These are phyloP conservation scores for Acacia acuminata DNA, from an alignment of 306 rosid species.

Conservation along the genomic window DNA sequence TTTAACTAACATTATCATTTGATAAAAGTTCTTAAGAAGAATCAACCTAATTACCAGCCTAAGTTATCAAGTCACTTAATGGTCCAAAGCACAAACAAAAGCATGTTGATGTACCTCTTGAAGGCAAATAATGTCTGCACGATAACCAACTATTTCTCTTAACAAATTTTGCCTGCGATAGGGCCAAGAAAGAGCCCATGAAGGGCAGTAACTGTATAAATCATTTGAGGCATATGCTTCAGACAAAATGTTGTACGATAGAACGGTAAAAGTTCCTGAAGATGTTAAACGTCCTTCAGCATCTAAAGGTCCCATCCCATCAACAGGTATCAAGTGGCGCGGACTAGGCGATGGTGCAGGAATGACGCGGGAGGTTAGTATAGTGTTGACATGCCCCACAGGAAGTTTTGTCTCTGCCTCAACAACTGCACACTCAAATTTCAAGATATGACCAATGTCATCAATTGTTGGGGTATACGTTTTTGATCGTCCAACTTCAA, in stretches of 20 bases:
- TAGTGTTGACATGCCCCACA: slow-evolving; percentile 68
- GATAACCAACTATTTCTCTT: slow-evolving; percentile 90
- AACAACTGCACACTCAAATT: slow-evolving; percentile 93
- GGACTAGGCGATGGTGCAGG: slow-evolving; percentile 98
- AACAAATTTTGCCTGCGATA: slow-evolving; percentile 96
- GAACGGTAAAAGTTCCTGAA: slow-evolving; percentile 88
- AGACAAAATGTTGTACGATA: slow-evolving; percentile 93
- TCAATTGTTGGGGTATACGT: slow-evolving; percentile 93
- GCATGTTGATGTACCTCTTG: slow-evolving; percentile 75
- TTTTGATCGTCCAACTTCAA: slow-evolving; percentile 88
- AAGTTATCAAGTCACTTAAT: not conserved
- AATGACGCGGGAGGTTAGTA: slow-evolving; percentile 92
- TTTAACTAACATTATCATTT: not conserved
- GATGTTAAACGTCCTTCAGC: slow-evolving; percentile 73
- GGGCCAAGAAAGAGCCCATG: slow-evolving; percentile 99
- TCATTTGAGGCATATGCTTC: slow-evolving; percentile 85
- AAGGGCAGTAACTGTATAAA: slow-evolving; percentile 87
- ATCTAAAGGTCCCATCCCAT: slow-evolving; percentile 78
- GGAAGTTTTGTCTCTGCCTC: slow-evolving; percentile 75
- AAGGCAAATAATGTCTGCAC: slow-evolving; percentile 94
- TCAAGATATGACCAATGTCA: slow-evolving; percentile 92
- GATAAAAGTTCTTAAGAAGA: not conserved
- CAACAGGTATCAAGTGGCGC: slow-evolving; percentile 68
- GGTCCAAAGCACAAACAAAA: slow-evolving; percentile 9
- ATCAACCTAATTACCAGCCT: not conserved